Conservation (phyloP, 352 stramenopile species). For the Halophytophthora batemanensis region DNA sequence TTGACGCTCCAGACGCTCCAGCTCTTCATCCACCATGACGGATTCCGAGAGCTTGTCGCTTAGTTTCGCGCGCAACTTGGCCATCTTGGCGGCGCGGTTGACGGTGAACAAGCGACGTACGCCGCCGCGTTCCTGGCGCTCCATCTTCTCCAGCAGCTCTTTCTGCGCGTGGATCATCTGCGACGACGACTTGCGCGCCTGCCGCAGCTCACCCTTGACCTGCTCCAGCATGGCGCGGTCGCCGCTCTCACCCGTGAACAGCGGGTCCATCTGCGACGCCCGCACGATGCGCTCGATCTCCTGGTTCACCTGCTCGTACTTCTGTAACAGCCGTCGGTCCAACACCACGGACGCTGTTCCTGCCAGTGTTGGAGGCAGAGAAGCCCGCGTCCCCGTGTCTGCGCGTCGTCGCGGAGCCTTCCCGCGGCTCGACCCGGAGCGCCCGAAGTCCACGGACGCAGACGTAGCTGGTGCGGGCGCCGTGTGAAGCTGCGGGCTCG, state of each 20-base stretch:
- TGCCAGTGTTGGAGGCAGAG: slow-evolving; percentile 29
- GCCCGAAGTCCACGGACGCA: slow-evolving; percentile 3
- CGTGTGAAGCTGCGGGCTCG: no score
- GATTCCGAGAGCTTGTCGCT: slow-evolving; percentile 73
- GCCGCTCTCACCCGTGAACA: slow-evolving; percentile 4
- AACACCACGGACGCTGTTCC: slow-evolving; percentile 31
- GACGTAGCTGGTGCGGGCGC: background rate
- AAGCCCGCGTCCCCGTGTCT: slow-evolving; percentile 36
- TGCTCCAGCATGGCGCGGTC: slow-evolving; percentile 25
- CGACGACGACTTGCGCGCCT: slow-evolving; percentile 58
- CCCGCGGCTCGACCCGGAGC: slow-evolving; percentile 14
- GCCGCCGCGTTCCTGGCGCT: slow-evolving; percentile 60
- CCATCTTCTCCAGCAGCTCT: slow-evolving; percentile 79
- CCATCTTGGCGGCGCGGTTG: slow-evolving; percentile 68
- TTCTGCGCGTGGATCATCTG: slow-evolving; percentile 82
- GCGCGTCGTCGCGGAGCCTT: slow-evolving; percentile 22
- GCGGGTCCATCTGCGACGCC: slow-evolving; percentile 46
- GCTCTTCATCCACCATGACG: slow-evolving; percentile 59
- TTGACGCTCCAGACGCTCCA: slow-evolving; percentile 62
- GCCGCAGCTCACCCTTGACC: slow-evolving; percentile 49
- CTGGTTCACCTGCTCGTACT: slow-evolving; percentile 75
- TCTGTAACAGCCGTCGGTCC: slow-evolving; percentile 61
- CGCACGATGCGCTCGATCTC: slow-evolving; percentile 73
- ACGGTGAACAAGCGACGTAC: slow-evolving; percentile 68
- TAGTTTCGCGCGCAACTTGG: slow-evolving; percentile 67